These are phyloP conservation scores for Termitomyces sp. DNA, from an alignment of 768 basidiomycete species.

Conservation along the genomic window DNA sequence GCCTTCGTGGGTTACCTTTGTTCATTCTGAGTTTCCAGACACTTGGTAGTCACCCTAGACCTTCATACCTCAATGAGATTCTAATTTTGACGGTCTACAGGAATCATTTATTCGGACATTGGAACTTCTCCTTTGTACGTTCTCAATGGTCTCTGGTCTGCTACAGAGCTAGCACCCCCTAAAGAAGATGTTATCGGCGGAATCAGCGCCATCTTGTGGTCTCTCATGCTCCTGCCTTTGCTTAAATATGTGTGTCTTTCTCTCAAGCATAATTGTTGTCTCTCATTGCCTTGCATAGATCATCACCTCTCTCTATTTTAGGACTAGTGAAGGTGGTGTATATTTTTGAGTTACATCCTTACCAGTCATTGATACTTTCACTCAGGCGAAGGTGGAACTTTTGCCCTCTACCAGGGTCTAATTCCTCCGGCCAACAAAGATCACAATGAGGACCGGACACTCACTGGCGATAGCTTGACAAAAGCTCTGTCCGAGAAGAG, in stretches of 20 bases:
- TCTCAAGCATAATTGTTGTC: not conserved
- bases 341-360: not conserved
- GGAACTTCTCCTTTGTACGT: conserved; percentile 66
- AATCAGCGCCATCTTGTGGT: conserved; percentile 63
- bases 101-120: conserved; percentile 50
- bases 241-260: conserved; percentile 55
- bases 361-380: conserved; percentile 11
- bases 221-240: conserved; percentile 57
- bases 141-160: conserved; percentile 62
- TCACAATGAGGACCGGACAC: conserved; percentile 48
- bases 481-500: conserved; percentile 9
- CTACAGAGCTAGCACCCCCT: conserved; percentile 43
- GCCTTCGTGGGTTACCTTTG: conserved; percentile 11
- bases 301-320: conserved; percentile 45
- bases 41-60: conserved; percentile 11
- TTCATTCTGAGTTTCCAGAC: conserved; percentile 11
- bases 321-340: conserved; percentile 46
- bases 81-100: conserved; percentile 21
- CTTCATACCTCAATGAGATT: not conserved
- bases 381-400: conserved; percentile 66
- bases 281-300: conserved; percentile 25
- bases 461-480: conserved; percentile 46
- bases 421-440: conserved; percentile 49
- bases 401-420: conserved; percentile 61
- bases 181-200: conserved; percentile 64